phyloP scores from a whole-genome alignment of 768 basidiomycete genomes.

The Tremella mesenterica region DNA sequence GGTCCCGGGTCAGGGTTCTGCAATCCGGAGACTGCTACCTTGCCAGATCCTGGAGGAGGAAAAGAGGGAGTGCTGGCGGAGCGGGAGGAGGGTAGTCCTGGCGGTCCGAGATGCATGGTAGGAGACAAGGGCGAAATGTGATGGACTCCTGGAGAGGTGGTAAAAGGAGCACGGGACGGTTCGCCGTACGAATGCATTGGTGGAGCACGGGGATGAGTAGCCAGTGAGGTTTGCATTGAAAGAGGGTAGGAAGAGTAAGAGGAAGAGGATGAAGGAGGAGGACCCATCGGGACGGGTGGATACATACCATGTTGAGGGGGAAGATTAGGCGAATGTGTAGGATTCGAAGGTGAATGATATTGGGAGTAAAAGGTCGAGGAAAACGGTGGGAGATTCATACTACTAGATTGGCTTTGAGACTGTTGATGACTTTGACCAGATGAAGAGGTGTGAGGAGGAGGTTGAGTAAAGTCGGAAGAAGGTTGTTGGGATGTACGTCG shows the following conservation, averaged over 20 bases:
- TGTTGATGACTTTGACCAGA: neutral
- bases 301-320: neutral
- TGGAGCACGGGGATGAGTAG: slow-evolving; percentile 4
- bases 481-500: no score
- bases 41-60: slow-evolving; percentile 6
- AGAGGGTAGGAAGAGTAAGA: slow-evolving; percentile 2
- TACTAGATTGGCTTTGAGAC: neutral
- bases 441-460: neutral
- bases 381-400: slow-evolving; percentile 22
- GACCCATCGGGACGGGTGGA: slow-evolving; percentile 4
- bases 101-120: slow-evolving; percentile 14
- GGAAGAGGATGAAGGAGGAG: slow-evolving; percentile 6
- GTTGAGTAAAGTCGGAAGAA: neutral
- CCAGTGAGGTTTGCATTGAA: neutral
- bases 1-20: slow-evolving; percentile 11
- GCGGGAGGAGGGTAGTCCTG: slow-evolving; percentile 14
- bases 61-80: slow-evolving; percentile 23
- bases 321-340: neutral
- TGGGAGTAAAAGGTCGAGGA: slow-evolving; percentile 20
- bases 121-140: slow-evolving; percentile 31
- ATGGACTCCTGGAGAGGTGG: slow-evolving; percentile 16
- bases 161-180: slow-evolving; percentile 14
- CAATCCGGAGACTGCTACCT: neutral
- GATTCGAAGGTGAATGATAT: neutral
- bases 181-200: slow-evolving; percentile 16